Evolutionary conservation across 164 flowering plant species (phyloP).

Genomic region (Stephania japonica): DNA sequence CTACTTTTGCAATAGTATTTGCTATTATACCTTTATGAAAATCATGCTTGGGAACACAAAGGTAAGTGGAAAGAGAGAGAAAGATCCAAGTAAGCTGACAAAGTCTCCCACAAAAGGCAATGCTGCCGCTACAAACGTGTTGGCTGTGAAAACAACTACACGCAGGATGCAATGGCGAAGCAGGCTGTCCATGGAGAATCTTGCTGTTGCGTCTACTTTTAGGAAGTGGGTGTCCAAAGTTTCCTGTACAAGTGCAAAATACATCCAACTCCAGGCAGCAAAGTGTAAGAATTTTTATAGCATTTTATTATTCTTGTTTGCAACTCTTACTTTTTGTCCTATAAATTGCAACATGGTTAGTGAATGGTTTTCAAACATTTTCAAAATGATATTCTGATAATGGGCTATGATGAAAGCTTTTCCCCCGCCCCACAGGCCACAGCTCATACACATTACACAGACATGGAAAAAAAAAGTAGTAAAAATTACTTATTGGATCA

Average conservation of each 20-base stretch:
- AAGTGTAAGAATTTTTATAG: background rate
- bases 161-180: slow-evolving; percentile 30
- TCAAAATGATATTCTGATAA: too few species aligned
- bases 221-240: slow-evolving; percentile 48
- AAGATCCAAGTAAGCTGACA: slow-evolving; percentile 40
- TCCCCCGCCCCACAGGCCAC: too few species aligned
- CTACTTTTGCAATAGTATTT: background rate
- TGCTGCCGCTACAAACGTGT: slow-evolving; percentile 39
- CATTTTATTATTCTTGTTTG: too few species aligned
- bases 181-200: slow-evolving; percentile 28
- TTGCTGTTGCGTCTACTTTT: slow-evolving; percentile 21
- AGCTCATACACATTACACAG: too few species aligned
- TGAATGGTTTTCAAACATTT: too few species aligned
- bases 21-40: slow-evolving; percentile 34
- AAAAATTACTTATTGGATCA: too few species aligned
- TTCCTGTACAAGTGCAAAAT: slow-evolving; percentile 46
- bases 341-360: too few species aligned
- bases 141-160: slow-evolving; percentile 24
- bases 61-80: slow-evolving; percentile 39
- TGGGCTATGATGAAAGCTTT: too few species aligned
- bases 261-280: slow-evolving; percentile 24
- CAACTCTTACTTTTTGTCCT: too few species aligned
- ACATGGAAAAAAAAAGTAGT: too few species aligned
- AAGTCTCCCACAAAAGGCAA: slow-evolving; percentile 61
- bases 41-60: slow-evolving; percentile 58